Conservation (phyloP, 768 basidiomycete genomes). For the Boletus sensibilis region DNA sequence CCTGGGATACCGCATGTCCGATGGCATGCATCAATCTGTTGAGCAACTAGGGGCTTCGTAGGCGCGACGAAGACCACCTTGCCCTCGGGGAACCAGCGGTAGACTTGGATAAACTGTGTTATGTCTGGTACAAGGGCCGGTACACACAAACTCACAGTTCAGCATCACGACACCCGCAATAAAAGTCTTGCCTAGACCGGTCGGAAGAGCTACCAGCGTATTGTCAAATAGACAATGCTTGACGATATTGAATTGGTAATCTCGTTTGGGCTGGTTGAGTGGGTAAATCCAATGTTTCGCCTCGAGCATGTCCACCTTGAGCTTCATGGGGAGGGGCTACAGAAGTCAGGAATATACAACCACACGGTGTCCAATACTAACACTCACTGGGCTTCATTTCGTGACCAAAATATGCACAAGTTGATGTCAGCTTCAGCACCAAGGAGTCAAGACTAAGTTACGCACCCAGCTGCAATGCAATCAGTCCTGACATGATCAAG, state of each 20-base stretch:
- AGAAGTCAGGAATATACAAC: slow-evolving; percentile 1
- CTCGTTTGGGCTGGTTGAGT: slow-evolving; percentile 80
- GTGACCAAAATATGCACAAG: background rate
- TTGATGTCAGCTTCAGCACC: slow-evolving; percentile 3
- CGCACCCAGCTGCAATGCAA: slow-evolving; percentile 52
- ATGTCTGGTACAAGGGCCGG: slow-evolving; percentile 1
- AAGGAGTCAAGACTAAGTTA: slow-evolving; percentile 3
- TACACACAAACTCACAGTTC: slow-evolving; percentile 60
- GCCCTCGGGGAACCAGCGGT: slow-evolving; percentile 89
- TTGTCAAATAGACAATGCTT: slow-evolving; percentile 85
- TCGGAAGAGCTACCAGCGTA: slow-evolving; percentile 90
- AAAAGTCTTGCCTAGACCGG: slow-evolving; percentile 97
- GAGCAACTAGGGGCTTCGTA: slow-evolving; percentile 92
- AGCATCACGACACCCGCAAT: slow-evolving; percentile 97
- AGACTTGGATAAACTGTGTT: slow-evolving; percentile 49
- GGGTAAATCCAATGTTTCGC: slow-evolving; percentile 91
- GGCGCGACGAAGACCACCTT: slow-evolving; percentile 95
- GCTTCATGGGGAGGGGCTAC: slow-evolving; percentile 76
- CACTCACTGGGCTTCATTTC: slow-evolving; percentile 33
- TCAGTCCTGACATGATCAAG: slow-evolving; percentile 9
- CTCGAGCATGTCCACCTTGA: slow-evolving; percentile 72
- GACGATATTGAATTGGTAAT: slow-evolving; percentile 95
- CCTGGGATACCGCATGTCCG: slow-evolving; percentile 91
- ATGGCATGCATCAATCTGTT: slow-evolving; percentile 94
- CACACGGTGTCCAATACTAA: no score